Conservation (phyloP, 805 yeast species). For the Dipodascopsis uninucleata region DNA sequence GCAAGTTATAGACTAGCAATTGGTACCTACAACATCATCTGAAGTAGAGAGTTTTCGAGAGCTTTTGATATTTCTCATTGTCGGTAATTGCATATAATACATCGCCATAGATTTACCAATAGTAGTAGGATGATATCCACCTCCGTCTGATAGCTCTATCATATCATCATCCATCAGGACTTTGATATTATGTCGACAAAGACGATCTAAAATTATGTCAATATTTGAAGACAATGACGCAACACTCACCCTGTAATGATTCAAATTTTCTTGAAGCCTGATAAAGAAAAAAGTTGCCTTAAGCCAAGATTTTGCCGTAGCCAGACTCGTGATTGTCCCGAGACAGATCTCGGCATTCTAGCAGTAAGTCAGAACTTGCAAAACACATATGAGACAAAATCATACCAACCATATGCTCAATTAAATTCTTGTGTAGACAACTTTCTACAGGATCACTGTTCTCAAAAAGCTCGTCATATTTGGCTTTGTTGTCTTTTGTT, state of each 20-base stretch:
- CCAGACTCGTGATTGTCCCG: conserved; percentile 39
- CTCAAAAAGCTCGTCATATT: conserved; percentile 43
- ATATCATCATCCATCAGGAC: conserved; percentile 38
- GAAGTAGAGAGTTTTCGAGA: not conserved
- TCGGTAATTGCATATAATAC: conserved; percentile 46
- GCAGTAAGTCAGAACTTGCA: too few species aligned
- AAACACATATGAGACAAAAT: conserved; percentile 10
- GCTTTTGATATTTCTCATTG: conserved; percentile 38
- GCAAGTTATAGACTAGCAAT: too few species aligned
- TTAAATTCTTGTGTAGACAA: conserved; percentile 27
- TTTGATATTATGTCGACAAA: conserved; percentile 38
- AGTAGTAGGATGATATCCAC: conserved; percentile 36
- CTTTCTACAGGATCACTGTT: conserved; percentile 50
- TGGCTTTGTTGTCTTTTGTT: conserved; percentile 34
- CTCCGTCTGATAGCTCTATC: conserved; percentile 26
- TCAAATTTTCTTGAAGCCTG: conserved; percentile 42
- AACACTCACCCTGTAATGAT: conserved; percentile 37
- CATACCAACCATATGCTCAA: conserved; percentile 27
- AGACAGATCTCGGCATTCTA: conserved; percentile 46
- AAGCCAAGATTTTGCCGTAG: conserved; percentile 47
- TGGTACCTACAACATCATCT: too few species aligned
- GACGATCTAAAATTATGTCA: conserved; percentile 37
- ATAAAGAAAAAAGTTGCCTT: conserved; percentile 49
- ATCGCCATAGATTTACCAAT: conserved; percentile 50
- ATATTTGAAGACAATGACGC: conserved; percentile 32